phyloP scores from a whole-genome alignment of 2,329 filamentous ascomycete species.

The Ceratocystis ficicola region DNA sequence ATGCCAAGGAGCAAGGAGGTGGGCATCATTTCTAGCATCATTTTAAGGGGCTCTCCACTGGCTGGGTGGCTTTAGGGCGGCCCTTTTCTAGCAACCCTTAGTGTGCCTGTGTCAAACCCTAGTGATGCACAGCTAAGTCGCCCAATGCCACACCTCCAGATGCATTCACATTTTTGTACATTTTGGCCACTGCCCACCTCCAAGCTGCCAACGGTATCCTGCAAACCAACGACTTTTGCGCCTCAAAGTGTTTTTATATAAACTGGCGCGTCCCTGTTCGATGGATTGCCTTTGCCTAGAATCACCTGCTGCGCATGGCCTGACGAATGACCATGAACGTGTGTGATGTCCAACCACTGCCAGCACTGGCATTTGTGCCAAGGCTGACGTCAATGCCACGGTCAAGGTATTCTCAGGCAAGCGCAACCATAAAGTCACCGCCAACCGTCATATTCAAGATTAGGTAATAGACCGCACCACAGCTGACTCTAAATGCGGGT shows the following conservation, averaged over 20 bases:
- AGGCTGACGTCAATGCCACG: conserved; percentile 52
- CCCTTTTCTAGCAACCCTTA: neutral
- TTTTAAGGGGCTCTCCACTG: neutral
- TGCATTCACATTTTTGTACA: conserved; percentile 28
- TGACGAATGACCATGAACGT: conserved; percentile 49
- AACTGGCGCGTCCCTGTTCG: conserved; percentile 43
- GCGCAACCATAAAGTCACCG: conserved; percentile 50
- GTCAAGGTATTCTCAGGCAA: conserved; percentile 44
- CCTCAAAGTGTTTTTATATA: conserved; percentile 51
- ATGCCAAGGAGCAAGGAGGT: neutral
- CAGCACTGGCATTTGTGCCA: conserved; percentile 53
- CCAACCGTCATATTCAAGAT: conserved; percentile 52
- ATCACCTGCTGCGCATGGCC: conserved; percentile 37
- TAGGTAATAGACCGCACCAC: conserved; percentile 53
- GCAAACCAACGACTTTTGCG: conserved; percentile 45
- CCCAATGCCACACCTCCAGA: no score
- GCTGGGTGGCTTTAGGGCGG: neutral
- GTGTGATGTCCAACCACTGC: conserved; percentile 48
- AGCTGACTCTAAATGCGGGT: conserved; percentile 34
- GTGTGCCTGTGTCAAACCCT: no score
- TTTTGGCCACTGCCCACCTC: conserved; percentile 50
- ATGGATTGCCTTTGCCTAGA: conserved; percentile 34
- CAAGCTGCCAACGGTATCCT: conserved; percentile 44
- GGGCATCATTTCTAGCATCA: neutral
- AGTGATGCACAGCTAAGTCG: no score